A percentile compares a stretch with the other conserved stretches of the same genome.
phyloP scores from a whole-genome alignment of 164 flowering plant species.

The Dillenia suffruticosa region DNA sequence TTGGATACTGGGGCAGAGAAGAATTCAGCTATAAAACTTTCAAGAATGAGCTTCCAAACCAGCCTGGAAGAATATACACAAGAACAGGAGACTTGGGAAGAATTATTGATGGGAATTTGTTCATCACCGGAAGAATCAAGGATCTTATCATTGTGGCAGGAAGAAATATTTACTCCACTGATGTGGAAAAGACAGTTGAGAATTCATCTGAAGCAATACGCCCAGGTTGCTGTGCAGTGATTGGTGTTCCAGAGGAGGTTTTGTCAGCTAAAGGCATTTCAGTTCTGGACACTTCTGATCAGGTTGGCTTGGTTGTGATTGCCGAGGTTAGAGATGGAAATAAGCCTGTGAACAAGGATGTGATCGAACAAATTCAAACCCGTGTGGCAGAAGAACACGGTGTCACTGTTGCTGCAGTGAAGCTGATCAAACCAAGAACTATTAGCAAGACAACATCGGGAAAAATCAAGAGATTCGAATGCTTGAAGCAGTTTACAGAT shows the following conservation, averaged over 20 bases:
- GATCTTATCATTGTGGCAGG: conserved; percentile 82
- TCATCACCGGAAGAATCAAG: conserved; percentile 85
- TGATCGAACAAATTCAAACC: conserved; percentile 42
- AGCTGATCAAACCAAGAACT: conserved; percentile 63
- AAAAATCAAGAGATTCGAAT: conserved; percentile 74
- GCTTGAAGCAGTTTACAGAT: conserved; percentile 64
- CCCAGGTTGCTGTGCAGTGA: conserved; percentile 83
- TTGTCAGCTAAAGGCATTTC: conserved; percentile 54
- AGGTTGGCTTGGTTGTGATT: conserved; percentile 70
- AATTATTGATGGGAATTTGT: conserved; percentile 49
- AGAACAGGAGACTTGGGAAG: conserved; percentile 79
- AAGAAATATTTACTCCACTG: conserved; percentile 71
- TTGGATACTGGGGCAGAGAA: conserved; percentile 76
- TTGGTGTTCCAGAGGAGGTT: conserved; percentile 73
- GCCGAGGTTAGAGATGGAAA: conserved; percentile 68
- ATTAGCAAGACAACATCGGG: conserved; percentile 81
- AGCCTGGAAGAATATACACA: conserved; percentile 44
- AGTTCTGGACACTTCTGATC: conserved; percentile 60
- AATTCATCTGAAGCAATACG: conserved; percentile 54
- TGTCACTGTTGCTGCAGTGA: conserved; percentile 47
- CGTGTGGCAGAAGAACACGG: conserved; percentile 82
- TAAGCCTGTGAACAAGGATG: conserved; percentile 41
- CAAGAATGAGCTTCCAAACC: conserved; percentile 33
- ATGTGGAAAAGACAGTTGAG: conserved; percentile 80
- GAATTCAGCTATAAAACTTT: conserved; percentile 58